Percentiles rank a stretch among this genome's conserved stretches.
phyloP scores from a whole-genome alignment of 345 rosid species.

The Combretum micranthum region DNA sequence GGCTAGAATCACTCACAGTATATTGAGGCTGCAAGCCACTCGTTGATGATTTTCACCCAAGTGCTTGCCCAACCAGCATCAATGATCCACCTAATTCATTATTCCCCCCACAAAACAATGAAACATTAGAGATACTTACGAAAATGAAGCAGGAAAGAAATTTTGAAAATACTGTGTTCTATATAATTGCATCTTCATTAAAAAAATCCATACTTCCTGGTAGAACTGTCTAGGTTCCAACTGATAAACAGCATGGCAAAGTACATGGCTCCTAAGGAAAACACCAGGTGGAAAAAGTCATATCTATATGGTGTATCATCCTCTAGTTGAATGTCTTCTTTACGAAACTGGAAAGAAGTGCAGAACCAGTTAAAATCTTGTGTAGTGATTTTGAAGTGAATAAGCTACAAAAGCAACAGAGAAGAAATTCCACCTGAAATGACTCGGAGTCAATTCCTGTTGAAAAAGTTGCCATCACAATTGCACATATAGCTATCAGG shows the following conservation, averaged over 20 bases:
- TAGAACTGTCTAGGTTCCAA: conserved; percentile 66
- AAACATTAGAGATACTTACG: neutral
- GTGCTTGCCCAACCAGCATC: conserved; percentile 93
- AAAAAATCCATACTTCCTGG: conserved; percentile 29
- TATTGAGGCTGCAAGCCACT: conserved; percentile 79
- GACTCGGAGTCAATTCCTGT: conserved; percentile 88
- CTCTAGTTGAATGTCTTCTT: conserved; percentile 41
- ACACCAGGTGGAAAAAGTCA: conserved; percentile 77
- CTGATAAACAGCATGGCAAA: conserved; percentile 87
- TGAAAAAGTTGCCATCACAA: conserved; percentile 88
- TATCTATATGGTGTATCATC: conserved; percentile 74
- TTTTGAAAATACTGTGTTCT: neutral
- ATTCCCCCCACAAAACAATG: neutral
- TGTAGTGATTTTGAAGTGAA: too few species aligned
- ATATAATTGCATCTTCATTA: neutral
- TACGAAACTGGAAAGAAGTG: conserved; percentile 38
- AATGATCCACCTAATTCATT: conserved; percentile 67
- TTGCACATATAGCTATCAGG: conserved; percentile 67
- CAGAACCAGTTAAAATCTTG: too few species aligned
- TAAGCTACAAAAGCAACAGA: neutral
- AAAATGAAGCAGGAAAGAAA: neutral
- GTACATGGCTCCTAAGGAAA: conserved; percentile 88
- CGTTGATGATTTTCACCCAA: conserved; percentile 84
- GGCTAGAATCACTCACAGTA: conserved; percentile 43
- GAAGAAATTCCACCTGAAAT: conserved; percentile 43